phyloP scores from a whole-genome alignment of 495 filamentous ascomycete genomes.

The Penicillium manginii region DNA sequence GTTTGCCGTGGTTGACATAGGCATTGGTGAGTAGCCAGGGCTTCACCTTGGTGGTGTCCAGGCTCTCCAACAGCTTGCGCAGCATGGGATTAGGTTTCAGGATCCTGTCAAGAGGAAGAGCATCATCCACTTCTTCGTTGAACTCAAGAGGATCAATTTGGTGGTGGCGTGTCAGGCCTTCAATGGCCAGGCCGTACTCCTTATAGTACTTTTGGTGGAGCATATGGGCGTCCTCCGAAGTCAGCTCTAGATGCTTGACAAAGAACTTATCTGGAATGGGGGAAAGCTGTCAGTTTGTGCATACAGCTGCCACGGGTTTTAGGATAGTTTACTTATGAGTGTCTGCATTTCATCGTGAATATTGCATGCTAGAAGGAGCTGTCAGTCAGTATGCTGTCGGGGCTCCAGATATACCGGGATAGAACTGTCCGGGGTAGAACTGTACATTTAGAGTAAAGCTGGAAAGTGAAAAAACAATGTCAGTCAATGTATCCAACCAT shows the following conservation, averaged over 20 bases:
- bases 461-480: not conserved
- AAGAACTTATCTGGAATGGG: slow-evolving; percentile 71
- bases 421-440: slow-evolving; percentile 4
- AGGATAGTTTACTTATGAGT: slow-evolving; percentile 56
- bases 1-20: slow-evolving; percentile 81
- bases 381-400: slow-evolving; percentile 19
- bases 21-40: slow-evolving; percentile 97
- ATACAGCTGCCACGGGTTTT: not conserved
- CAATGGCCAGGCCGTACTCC: slow-evolving; percentile 95
- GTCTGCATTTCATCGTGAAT: slow-evolving; percentile 76
- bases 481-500: slow-evolving; percentile 7
- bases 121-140: slow-evolving; percentile 93
- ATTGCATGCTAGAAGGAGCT: slow-evolving; percentile 54
- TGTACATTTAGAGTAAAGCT: slow-evolving; percentile 61
- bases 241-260: slow-evolving; percentile 72
- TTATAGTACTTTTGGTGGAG: slow-evolving; percentile 92
- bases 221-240: slow-evolving; percentile 70
- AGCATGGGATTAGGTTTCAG: slow-evolving; percentile 77
- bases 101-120: slow-evolving; percentile 82
- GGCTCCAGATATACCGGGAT: not conserved
- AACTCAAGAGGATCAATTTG: slow-evolving; percentile 95
- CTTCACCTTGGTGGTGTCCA: slow-evolving; percentile 79
- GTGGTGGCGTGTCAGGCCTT: slow-evolving; percentile 90
- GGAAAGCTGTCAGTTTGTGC: not conserved
- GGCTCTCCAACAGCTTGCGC: slow-evolving; percentile 73